A percentile compares a stretch with the other conserved stretches of the same genome.
Evolutionary conservation across 495 filamentous ascomycete genomes (phyloP).

Genomic region (Penicillium tannophilum): DNA sequence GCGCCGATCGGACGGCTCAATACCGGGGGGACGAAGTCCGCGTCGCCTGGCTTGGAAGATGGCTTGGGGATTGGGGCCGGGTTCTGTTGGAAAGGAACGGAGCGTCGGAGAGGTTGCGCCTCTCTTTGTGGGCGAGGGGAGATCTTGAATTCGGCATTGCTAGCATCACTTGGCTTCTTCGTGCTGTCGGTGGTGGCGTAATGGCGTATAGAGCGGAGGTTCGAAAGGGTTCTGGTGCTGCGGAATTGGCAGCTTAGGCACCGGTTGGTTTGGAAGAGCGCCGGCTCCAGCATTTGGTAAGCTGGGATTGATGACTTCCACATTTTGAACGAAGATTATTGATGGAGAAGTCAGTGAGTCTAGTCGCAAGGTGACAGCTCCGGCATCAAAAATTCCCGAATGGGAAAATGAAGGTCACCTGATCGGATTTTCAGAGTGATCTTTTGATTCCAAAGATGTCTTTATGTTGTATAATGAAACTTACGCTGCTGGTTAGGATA

Average conservation of each 20-base stretch:
- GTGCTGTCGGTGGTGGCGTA: conserved; percentile 33
- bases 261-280: conserved; percentile 33
- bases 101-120: conserved; percentile 13
- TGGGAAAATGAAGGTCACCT: conserved; percentile 2
- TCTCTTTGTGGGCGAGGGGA: conserved; percentile 3
- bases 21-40: conserved; percentile 65
- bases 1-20: conserved; percentile 83
- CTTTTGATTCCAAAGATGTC: neutral
- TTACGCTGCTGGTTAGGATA: too few species aligned
- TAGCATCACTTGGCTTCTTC: neutral
- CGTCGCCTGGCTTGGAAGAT: conserved; percentile 47
- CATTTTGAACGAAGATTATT: conserved; percentile 28
- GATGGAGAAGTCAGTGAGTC: neutral
- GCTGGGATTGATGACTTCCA: conserved; percentile 33
- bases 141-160: conserved; percentile 11
- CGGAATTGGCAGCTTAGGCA: conserved; percentile 47
- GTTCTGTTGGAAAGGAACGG: conserved; percentile 39
- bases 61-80: conserved; percentile 18
- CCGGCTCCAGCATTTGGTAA: conserved; percentile 23
- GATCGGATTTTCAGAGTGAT: neutral
- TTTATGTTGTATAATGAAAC: neutral
- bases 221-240: conserved; percentile 26
- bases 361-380: neutral
- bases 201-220: conserved; percentile 29
- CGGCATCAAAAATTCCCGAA: conserved; percentile 11